Evolutionary conservation across 176 grass and related monocot species (phyloP), one percentile per base, ranked within the genome.

Genomic region (Hyparrhenia diplandra): DNA sequence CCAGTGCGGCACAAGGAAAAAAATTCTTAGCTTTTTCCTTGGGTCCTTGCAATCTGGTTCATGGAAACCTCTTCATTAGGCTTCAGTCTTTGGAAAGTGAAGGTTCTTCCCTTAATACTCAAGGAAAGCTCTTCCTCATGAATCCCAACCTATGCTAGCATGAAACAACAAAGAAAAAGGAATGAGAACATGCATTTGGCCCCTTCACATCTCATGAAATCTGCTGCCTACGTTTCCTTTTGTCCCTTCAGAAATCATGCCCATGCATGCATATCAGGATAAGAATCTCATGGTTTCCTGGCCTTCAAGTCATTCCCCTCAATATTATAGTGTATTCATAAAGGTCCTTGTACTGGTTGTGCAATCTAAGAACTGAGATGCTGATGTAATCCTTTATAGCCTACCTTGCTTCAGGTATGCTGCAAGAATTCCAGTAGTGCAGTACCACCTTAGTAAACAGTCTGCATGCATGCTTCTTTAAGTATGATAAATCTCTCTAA

Each of bases 41-140:
- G 58, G 23, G 2, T 61, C 58, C 24, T 61, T 13, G 42, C 59
- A 37, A 67, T 64, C 65, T 13, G 34, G 41, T 82, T 82, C 65
- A 71, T 8, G 6, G 31, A 89, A 72, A 7, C 65, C 36, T 45
- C 74, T 70, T 65, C 71, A 49, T 67, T 67, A 82, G 47, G 37
- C 73, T 85, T 40, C 73, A 67, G 35, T 86, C 18, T 78, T 74
- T 78, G 29, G 35, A 89, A 82, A 89, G 88, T 34, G 83, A 77
- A 87, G 83, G 89, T 97, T 91, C 94, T 89, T 97, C 79, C 77
- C 94, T 97, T 97, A 80, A 87, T 89, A 20, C 78, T 85, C 88
- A 97, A 97, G 94, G 74, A 93, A 93, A 82, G 77, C 74, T 73
- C 77, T 85, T 73, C 9, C 12, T 76, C 47, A 77, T 78, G 77